These are phyloP conservation scores for Syzygium jambos DNA, from an alignment of 345 rosid genomes.

Conservation along the genomic window DNA sequence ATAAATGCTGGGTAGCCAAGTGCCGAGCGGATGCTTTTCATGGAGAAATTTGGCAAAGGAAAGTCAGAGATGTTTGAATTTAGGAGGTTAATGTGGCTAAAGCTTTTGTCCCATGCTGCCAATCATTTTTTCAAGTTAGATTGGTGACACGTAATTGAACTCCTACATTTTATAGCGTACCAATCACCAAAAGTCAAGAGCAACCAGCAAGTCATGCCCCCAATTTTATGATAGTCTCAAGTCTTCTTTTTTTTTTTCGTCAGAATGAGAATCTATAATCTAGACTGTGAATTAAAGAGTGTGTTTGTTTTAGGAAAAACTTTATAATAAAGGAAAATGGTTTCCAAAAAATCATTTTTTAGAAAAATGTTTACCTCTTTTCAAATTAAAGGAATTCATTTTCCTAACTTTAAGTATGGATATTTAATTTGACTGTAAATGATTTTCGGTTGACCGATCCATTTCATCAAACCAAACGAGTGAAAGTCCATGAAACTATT, in stretches of 20 bases:
- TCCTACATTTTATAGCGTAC: neutral
- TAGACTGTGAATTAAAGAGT: neutral
- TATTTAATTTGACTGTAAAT: neutral
- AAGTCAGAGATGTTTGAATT: neutral
- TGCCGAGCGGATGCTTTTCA: neutral
- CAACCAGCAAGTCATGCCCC: neutral
- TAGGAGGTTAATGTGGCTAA: neutral
- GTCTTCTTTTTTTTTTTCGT: too few relatives aligned
- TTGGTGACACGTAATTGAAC: neutral
- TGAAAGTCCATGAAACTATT: neutral
- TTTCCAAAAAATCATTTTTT: neutral
- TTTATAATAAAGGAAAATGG: neutral
- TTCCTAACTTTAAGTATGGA: neutral
- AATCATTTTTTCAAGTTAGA: neutral
- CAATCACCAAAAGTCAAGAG: neutral
- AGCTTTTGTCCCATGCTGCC: neutral
- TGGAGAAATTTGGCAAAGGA: neutral
- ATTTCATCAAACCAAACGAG: neutral
- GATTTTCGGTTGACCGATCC: neutral
- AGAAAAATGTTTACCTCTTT: fast-evolving
- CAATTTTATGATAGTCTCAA: neutral
- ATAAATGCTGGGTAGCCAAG: neutral
- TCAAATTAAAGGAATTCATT: neutral
- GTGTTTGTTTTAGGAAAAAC: neutral
- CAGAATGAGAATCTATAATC: neutral